Evolutionary conservation across 2,329 filamentous ascomycete species (phyloP).

Genomic region (Colletotrichum sp.): DNA sequence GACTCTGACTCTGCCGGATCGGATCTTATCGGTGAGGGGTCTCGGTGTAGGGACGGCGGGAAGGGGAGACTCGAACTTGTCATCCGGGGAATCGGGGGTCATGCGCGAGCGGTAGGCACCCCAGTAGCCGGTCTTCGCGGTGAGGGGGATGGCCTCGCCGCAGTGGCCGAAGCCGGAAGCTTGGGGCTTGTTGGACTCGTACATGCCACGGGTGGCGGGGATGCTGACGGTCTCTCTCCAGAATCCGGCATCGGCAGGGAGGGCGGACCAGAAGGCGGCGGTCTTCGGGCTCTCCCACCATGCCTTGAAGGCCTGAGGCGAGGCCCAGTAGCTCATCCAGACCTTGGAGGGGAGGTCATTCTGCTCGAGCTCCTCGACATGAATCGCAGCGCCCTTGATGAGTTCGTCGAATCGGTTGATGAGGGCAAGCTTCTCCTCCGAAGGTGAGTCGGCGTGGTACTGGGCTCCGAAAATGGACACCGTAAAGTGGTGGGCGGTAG

Average conservation of each 20-base stretch:
- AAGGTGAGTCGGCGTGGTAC: conserved; percentile 14
- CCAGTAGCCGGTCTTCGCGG: conserved; percentile 16
- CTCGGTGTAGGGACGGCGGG: background rate
- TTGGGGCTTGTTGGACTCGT: conserved; percentile 10
- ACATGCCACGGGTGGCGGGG: conserved; percentile 6
- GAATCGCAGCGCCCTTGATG: conserved; percentile 9
- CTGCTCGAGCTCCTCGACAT: conserved; percentile 17
- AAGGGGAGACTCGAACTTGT: conserved; percentile 12
- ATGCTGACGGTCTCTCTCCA: conserved; percentile 17
- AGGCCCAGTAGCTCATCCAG: conserved; percentile 18
- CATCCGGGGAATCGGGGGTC: conserved; percentile 2
- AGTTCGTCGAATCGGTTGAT: conserved; percentile 7
- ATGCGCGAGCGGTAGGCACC: conserved; percentile 17
- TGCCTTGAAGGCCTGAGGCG: conserved; percentile 9
- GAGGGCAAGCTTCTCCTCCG: conserved; percentile 2
- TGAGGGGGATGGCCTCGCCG: conserved; percentile 11
- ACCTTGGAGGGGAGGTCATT: conserved; percentile 16
- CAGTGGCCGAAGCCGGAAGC: conserved; percentile 14
- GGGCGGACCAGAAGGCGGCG: background rate
- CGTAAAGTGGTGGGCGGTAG: conserved; percentile 15
- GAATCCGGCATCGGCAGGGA: conserved; percentile 4
- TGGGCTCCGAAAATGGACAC: conserved; percentile 16
- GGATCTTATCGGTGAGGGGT: background rate
- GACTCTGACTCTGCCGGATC: conserved; percentile 3
- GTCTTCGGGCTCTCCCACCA: conserved; percentile 14